phyloP scores from a whole-genome alignment of 1,139 yeast genomes.

The Blastobotrys persicus region DNA sequence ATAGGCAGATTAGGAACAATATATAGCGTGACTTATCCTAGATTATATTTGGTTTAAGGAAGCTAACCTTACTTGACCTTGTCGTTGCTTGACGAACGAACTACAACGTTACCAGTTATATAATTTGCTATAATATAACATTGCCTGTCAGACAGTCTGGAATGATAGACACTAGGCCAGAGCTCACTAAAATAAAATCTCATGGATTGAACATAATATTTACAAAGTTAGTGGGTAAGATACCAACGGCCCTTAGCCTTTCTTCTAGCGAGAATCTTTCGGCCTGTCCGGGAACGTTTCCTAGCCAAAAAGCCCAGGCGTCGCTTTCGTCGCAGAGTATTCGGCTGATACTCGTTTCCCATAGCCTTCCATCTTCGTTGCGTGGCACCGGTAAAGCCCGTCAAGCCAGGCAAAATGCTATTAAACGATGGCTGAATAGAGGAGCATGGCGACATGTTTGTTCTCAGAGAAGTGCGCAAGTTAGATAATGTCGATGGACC shows the following conservation, averaged over 20 bases:
- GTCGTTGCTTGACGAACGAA: too few relatives aligned
- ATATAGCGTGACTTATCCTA: too few relatives aligned
- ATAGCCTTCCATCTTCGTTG: constrained; percentile 70
- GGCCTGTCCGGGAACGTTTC: constrained; percentile 71
- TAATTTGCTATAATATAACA: too few relatives aligned
- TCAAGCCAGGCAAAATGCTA: constrained; percentile 16
- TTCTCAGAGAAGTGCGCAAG: constrained; percentile 12
- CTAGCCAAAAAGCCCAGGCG: constrained; percentile 90
- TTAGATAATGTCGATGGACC: constrained; percentile 6
- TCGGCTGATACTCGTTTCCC: constrained; percentile 95
- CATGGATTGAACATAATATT: constrained; percentile 5
- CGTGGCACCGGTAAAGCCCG: constrained; percentile 15
- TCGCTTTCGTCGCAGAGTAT: constrained; percentile 85
- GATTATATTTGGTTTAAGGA: too few relatives aligned
- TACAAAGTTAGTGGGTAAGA: constrained; percentile 58
- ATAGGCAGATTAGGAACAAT: too few relatives aligned
- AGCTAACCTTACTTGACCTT: too few relatives aligned
- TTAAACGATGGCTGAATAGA: constrained; percentile 19
- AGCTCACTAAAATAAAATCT: too few relatives aligned
- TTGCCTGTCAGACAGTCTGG: too few relatives aligned
- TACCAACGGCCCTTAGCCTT: constrained; percentile 93
- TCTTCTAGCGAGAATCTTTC: constrained; percentile 75
- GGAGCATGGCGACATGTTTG: constrained; percentile 4
- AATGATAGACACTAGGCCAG: too few relatives aligned
- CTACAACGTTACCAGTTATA: too few relatives aligned